phyloP scores from a whole-genome alignment of 129 eudicot genomes.

The Flaveria brownii region DNA sequence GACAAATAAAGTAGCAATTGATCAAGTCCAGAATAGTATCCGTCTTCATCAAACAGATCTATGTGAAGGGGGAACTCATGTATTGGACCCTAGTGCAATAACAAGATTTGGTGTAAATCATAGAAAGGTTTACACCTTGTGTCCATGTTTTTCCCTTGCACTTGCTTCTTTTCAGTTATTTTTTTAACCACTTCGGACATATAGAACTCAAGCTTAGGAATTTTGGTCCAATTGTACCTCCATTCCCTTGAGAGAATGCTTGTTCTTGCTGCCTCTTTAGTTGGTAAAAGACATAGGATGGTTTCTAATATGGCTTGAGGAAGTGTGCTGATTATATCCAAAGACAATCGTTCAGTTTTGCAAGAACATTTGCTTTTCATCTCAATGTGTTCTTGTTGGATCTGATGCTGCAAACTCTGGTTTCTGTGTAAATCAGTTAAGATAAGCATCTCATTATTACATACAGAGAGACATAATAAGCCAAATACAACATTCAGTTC shows the following conservation, averaged over 20 bases:
- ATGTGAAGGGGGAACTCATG: neutral
- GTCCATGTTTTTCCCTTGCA: neutral
- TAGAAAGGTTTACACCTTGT: neutral
- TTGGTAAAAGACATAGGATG: slow-evolving; percentile 3
- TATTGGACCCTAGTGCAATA: slow-evolving; percentile 14
- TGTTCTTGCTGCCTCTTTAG: neutral
- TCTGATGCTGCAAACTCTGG: neutral
- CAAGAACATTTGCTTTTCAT: neutral
- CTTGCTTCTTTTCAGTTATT: too few species aligned
- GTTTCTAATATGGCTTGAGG: slow-evolving; percentile 4
- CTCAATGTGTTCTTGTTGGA: neutral
- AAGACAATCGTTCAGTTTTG: neutral
- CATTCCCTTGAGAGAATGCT: neutral
- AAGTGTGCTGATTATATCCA: slow-evolving; percentile 5
- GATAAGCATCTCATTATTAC: neutral
- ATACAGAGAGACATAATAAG: too few species aligned
- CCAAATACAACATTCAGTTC: too few species aligned
- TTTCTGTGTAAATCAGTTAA: neutral
- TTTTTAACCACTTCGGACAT: too few species aligned
- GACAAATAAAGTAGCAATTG: neutral
- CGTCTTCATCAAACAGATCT: neutral
- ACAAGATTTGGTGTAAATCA: slow-evolving; percentile 3
- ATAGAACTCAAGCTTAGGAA: neutral
- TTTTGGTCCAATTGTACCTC: neutral
- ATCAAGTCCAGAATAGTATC: too few species aligned